phyloP scores from a whole-genome alignment of 129 eudicot genomes.

The Flaveria bidentis region DNA sequence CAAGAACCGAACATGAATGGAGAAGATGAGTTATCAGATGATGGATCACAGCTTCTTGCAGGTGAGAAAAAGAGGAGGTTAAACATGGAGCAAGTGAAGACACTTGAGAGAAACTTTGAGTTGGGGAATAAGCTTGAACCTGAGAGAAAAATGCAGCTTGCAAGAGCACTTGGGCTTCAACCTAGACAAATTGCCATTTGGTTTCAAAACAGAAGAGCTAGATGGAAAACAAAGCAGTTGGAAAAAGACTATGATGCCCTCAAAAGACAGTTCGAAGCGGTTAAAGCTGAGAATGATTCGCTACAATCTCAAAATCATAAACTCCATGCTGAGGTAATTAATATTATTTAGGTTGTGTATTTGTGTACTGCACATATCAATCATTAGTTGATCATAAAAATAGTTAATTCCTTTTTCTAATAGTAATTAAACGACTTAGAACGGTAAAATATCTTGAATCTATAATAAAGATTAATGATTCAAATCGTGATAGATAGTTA shows the following conservation, averaged over 20 bases:
- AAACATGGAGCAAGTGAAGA: constrained; percentile 92
- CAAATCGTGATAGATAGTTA: too few relatives aligned
- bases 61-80: constrained; percentile 92
- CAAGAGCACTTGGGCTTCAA: constrained; percentile 94
- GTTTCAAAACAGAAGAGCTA: constrained; percentile 95
- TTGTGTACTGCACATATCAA: background rate
- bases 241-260: constrained; percentile 90
- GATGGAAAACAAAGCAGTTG: constrained; percentile 98
- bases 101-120: constrained; percentile 95
- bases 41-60: constrained; percentile 58
- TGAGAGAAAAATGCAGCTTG: constrained; percentile 95
- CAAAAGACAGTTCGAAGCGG: constrained; percentile 84
- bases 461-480: too few relatives aligned
- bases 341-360: background rate
- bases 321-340: constrained; percentile 91
- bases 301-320: constrained; percentile 80
- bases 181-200: constrained; percentile 98
- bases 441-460: too few relatives aligned
- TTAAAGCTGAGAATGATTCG: constrained; percentile 91
- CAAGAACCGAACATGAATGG: constrained; percentile 52
- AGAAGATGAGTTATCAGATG: constrained; percentile 78
- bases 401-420: background rate
- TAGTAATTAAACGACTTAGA: background rate
- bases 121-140: constrained; percentile 96
- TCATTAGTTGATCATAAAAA: constrained; percentile 1